phyloP scores from a whole-genome alignment of 371 early-diverging fungal genomes.

The Dichotomocladium elegans region DNA sequence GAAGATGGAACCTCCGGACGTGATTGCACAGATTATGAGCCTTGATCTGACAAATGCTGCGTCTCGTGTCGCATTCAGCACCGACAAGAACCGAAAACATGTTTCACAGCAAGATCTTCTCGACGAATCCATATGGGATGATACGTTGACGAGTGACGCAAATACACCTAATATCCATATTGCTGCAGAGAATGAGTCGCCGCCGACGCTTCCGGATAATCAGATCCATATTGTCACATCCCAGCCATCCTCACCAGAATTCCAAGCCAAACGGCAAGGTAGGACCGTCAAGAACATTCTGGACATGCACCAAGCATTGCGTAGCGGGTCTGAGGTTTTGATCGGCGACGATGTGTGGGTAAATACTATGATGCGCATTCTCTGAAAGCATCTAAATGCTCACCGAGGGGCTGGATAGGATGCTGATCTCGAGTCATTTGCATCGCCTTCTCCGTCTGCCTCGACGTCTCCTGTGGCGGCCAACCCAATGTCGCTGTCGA shows the following conservation, averaged over 20 bases:
- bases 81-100: slow-evolving; percentile 9
- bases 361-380: slow-evolving; percentile 2
- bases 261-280: not conserved
- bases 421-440: slow-evolving; percentile 20
- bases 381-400: no score
- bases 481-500: slow-evolving; percentile 5
- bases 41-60: slow-evolving; percentile 59
- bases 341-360: slow-evolving; percentile 55
- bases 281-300: slow-evolving; percentile 36
- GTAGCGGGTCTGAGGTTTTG: slow-evolving; percentile 48
- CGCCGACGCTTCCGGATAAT: no score
- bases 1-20: slow-evolving; percentile 64
- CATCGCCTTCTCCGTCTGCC: slow-evolving; percentile 11
- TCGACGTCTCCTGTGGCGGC: slow-evolving; percentile 2
- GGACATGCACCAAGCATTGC: slow-evolving; percentile 42
- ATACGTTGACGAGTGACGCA: no score
- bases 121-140: slow-evolving; percentile 32
- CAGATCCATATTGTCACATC: no score
- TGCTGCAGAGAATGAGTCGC: not conserved
- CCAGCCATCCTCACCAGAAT: no score
- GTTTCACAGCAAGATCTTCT: slow-evolving; percentile 19
- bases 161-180: slow-evolving; percentile 4
- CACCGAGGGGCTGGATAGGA: slow-evolving; percentile 21
- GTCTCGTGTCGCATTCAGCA: slow-evolving; percentile 40
- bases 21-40: slow-evolving; percentile 63